phyloP scores from a whole-genome alignment of 139 green algal genomes.

The Haematococcus lacustris region DNA sequence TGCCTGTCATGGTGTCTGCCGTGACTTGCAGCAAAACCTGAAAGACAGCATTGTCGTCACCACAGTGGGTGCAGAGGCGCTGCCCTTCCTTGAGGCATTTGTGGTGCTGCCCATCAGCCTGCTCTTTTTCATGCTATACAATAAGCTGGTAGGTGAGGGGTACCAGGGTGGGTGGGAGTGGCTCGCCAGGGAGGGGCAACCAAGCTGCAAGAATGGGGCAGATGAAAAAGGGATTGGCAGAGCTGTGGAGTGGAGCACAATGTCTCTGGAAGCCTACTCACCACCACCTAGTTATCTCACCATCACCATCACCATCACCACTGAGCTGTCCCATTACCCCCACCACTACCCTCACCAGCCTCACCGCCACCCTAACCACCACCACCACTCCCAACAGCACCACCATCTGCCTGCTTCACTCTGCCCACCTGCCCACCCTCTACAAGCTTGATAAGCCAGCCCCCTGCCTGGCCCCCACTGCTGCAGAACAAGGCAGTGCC shows the following conservation, averaged over 20 bases:
- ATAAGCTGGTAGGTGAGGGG: conserved; percentile 24
- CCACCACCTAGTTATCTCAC: neutral
- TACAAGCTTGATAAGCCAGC: no score
- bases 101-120: conserved; percentile 68
- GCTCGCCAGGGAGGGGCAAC: neutral
- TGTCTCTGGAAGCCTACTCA: neutral
- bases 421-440: no score
- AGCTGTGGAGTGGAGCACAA: neutral
- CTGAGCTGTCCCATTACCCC: neutral
- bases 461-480: neutral
- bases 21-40: conserved; percentile 56
- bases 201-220: neutral
- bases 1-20: conserved; percentile 1
- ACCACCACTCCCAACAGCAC: conserved; percentile 4
- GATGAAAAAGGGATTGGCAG: neutral
- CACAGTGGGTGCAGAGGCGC: conserved; percentile 65
- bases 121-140: conserved; percentile 67
- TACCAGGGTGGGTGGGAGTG: no score
- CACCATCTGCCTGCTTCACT: conserved; percentile 2
- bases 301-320: neutral
- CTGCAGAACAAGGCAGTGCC: conserved; percentile 48
- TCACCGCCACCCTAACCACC: neutral
- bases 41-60: conserved; percentile 80
- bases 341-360: neutral
- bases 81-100: conserved; percentile 72